Evolutionary conservation across 1,284 basidiomycete genomes (phyloP).

Genomic region (Waitea zeae): DNA sequence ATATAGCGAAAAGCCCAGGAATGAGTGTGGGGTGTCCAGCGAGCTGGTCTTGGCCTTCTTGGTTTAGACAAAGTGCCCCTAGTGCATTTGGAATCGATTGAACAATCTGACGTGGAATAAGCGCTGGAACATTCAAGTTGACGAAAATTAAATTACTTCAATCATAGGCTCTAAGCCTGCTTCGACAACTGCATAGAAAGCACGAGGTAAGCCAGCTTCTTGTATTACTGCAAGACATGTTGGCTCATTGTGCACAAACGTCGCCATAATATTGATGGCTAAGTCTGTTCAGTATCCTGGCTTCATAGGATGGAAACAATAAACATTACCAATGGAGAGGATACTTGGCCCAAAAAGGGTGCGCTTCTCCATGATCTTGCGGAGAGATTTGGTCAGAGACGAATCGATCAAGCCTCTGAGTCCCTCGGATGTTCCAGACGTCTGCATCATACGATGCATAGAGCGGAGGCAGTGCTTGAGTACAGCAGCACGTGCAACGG

Average conservation of each 20-base stretch:
- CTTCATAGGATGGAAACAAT: constrained; percentile 9
- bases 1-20: constrained; percentile 70
- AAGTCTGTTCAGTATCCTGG: no score
- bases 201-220: constrained; percentile 80
- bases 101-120: no score
- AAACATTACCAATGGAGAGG: constrained; percentile 74
- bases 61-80: constrained; percentile 91
- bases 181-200: constrained; percentile 79
- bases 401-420: constrained; percentile 91
- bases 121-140: constrained; percentile 23
- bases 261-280: constrained; percentile 90
- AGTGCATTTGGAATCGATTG: constrained; percentile 92
- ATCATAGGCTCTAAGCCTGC: constrained; percentile 73
- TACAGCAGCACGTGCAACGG: constrained; percentile 50
- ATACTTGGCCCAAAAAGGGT: constrained; percentile 78
- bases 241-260: constrained; percentile 98
- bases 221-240: constrained; percentile 88
- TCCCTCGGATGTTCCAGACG: constrained; percentile 86
- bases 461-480: constrained; percentile 89
- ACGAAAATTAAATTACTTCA: constrained; percentile 39
- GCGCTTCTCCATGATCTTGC: constrained; percentile 76
- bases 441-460: constrained; percentile 93
- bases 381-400: constrained; percentile 72
- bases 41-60: constrained; percentile 74
- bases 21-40: constrained; percentile 65